phyloP scores from a whole-genome alignment of 805 yeast species.

The Priceomyces haplophilus region DNA sequence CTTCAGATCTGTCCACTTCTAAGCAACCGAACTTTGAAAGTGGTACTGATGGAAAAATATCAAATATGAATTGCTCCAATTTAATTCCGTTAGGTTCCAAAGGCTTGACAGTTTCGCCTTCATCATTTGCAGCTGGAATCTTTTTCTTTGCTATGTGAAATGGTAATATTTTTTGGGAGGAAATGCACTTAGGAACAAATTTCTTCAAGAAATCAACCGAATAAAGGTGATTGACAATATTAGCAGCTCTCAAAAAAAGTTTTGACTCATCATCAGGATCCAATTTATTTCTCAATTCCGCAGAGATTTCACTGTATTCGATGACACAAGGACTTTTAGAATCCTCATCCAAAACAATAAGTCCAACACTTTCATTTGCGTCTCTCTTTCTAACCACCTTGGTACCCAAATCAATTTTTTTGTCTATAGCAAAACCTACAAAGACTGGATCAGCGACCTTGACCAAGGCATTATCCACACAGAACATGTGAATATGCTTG shows the following conservation, averaged over 20 bases:
- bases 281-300: constrained; percentile 63
- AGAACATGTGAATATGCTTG: constrained; percentile 91
- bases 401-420: constrained; percentile 74
- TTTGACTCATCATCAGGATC: constrained; percentile 52
- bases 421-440: constrained; percentile 76
- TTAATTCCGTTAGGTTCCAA: constrained; percentile 83
- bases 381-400: constrained; percentile 92
- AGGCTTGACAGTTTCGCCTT: constrained; percentile 54
- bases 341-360: constrained; percentile 68
- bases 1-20: constrained; percentile 82
- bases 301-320: constrained; percentile 88
- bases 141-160: constrained; percentile 93
- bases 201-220: constrained; percentile 66
- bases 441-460: constrained; percentile 90
- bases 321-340: constrained; percentile 77
- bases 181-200: constrained; percentile 67
- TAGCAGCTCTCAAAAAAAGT: constrained; percentile 84
- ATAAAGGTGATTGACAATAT: constrained; percentile 95
- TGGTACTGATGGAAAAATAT: constrained; percentile 80
- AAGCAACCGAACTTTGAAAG: constrained; percentile 78
- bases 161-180: constrained; percentile 67
- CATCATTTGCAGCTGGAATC: constrained; percentile 56
- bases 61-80: constrained; percentile 95
- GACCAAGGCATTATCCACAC: constrained; percentile 92
- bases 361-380: constrained; percentile 85